Evolutionary conservation across 2,329 filamentous ascomycete species (phyloP).

Genomic region (Calonectria montana): DNA sequence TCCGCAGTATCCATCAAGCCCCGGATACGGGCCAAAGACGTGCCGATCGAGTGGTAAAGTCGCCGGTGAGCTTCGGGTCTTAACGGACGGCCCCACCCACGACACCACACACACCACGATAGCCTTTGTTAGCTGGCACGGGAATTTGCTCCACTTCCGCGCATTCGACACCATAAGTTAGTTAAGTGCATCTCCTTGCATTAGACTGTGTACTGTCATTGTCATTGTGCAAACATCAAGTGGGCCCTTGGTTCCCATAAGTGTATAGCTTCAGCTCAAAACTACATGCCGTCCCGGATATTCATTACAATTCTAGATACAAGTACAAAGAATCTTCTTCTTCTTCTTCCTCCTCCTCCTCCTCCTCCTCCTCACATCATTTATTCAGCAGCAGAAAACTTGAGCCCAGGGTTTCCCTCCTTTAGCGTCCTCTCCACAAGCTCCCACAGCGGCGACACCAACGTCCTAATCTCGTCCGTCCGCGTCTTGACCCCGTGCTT

Average conservation of each 20-base stretch:
- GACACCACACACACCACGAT: background rate
- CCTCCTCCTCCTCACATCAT: background rate
- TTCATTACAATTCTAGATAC: background rate
- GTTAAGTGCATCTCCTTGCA: background rate
- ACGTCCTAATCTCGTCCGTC: constrained; percentile 33
- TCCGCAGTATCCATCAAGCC: background rate
- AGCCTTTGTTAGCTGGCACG: background rate
- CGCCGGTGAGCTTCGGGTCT: constrained; percentile 27
- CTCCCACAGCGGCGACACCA: constrained; percentile 38
- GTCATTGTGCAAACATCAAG: background rate
- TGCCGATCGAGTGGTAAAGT: background rate
- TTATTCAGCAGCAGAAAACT: constrained; percentile 39
- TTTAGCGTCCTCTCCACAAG: constrained; percentile 44
- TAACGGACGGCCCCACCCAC: background rate
- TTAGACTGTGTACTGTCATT: too few species aligned
- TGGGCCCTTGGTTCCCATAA: background rate
- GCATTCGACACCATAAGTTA: background rate
- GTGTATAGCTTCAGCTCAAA: background rate
- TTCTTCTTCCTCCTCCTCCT: too few species aligned
- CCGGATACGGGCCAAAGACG: constrained; percentile 28
- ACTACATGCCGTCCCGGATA: background rate
- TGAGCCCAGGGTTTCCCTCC: constrained; percentile 48
- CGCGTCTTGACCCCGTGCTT: constrained; percentile 45
- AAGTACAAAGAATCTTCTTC: background rate
- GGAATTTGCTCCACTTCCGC: background rate